These are phyloP conservation scores for Hemileccinum rubropunctum DNA, from an alignment of 768 basidiomycete species.

Conservation along the genomic window DNA sequence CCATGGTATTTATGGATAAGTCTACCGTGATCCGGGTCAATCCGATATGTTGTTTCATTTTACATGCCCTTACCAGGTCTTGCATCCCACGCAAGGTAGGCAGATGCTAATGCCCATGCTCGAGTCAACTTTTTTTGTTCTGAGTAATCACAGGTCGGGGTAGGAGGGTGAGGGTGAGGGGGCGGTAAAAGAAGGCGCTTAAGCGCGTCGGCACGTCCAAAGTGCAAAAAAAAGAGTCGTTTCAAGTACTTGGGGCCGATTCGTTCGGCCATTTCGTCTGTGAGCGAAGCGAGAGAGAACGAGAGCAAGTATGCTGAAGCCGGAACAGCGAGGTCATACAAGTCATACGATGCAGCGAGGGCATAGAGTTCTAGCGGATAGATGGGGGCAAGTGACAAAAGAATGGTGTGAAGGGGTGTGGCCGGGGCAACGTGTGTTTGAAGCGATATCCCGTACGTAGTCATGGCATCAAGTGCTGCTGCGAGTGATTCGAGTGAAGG, in stretches of 20 bases:
- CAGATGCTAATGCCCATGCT: slow-evolving; percentile 80
- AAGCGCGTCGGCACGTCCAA: slow-evolving; percentile 77
- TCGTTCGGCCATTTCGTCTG: slow-evolving; percentile 64
- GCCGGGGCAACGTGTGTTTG: slow-evolving; percentile 46
- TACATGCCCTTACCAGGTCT: slow-evolving; percentile 55
- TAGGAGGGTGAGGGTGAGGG: slow-evolving; percentile 75
- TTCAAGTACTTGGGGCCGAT: slow-evolving; percentile 80
- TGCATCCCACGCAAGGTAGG: slow-evolving; percentile 83
- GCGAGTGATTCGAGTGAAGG: slow-evolving; percentile 61
- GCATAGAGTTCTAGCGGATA: slow-evolving; percentile 72
- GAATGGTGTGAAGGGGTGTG: slow-evolving; percentile 53
- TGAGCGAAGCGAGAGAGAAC: slow-evolving; percentile 61
- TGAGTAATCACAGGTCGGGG: slow-evolving; percentile 59
- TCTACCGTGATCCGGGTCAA: slow-evolving; percentile 41
- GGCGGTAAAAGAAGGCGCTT: slow-evolving; percentile 76
- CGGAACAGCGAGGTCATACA: slow-evolving; percentile 72
- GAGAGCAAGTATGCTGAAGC: slow-evolving; percentile 74
- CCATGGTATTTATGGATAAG: slow-evolving; percentile 69
- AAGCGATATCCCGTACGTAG: slow-evolving; percentile 57
- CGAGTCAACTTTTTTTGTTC: slow-evolving; percentile 79
- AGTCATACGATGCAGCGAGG: slow-evolving; percentile 61
- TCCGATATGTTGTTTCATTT: neutral
- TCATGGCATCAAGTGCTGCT: slow-evolving; percentile 54
- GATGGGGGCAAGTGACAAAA: slow-evolving; percentile 66
- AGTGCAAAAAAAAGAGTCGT: slow-evolving; percentile 79